These are phyloP conservation scores for Coemansia sp. DNA, from an alignment of 192 early-diverging fungal genomes.

Conservation along the genomic window DNA sequence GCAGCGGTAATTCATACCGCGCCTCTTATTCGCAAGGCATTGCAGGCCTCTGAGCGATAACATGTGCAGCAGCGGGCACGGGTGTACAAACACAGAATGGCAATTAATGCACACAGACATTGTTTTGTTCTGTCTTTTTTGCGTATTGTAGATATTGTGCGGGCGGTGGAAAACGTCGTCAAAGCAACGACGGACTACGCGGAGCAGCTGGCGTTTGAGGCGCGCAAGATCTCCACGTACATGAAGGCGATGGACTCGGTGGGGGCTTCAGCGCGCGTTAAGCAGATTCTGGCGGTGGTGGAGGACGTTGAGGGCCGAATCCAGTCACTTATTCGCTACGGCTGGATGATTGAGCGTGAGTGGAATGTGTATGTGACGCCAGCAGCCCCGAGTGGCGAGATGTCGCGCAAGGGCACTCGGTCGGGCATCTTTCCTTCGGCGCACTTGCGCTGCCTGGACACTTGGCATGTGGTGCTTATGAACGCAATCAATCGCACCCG, in stretches of 20 bases:
- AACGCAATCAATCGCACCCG: conserved; percentile 39
- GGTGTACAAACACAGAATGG: neutral
- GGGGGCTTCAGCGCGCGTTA: conserved; percentile 21
- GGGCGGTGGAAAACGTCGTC: conserved; percentile 28
- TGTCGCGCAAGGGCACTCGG: neutral
- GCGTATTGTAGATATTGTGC: conserved; percentile 39
- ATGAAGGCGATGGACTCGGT: conserved; percentile 39
- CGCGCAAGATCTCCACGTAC: conserved; percentile 40
- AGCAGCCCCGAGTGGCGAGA: conserved; percentile 4
- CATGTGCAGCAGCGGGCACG: conserved; percentile 2
- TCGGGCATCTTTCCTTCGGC: conserved; percentile 24
- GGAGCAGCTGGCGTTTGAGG: conserved; percentile 37
- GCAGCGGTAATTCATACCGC: neutral
- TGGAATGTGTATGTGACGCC: conserved; percentile 39
- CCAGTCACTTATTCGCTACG: conserved; percentile 51
- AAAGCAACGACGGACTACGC: conserved; percentile 40
- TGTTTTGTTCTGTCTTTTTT: neutral
- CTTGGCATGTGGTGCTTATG: conserved; percentile 35
- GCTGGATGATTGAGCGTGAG: conserved; percentile 50
- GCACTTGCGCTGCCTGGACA: conserved; percentile 38
- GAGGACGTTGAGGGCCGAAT: conserved; percentile 45
- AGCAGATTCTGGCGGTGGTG: conserved; percentile 34
- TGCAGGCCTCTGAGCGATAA: neutral
- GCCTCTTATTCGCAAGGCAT: neutral
- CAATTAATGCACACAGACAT: conserved; percentile 30